Conservation (phyloP, 129 eudicot species). For the Erigeron canadensis region DNA sequence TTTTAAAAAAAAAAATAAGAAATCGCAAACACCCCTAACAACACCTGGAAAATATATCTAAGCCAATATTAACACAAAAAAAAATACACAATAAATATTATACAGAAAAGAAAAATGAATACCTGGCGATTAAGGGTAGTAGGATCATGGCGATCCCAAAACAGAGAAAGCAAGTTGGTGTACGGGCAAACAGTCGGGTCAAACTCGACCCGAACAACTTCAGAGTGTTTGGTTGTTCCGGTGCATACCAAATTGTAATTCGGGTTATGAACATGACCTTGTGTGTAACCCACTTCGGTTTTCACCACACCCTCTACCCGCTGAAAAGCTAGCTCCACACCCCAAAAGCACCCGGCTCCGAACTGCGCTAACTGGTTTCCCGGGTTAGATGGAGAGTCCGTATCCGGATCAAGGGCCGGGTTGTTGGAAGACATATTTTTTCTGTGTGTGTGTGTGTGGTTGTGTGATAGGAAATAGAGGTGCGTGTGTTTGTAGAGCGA, state of each 20-base stretch:
- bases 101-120: too few species aligned
- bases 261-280: slow-evolving; percentile 74
- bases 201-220: slow-evolving; percentile 78
- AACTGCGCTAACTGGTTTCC: slow-evolving; percentile 71
- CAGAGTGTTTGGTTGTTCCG: slow-evolving; percentile 74
- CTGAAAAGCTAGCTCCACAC: slow-evolving; percentile 83
- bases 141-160: slow-evolving; percentile 93
- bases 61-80: too few species aligned
- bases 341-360: slow-evolving; percentile 94
- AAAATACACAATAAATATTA: too few species aligned
- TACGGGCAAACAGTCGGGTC: slow-evolving; percentile 82
- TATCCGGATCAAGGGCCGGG: slow-evolving; percentile 65
- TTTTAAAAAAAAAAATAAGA: too few species aligned
- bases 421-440: slow-evolving; percentile 49
- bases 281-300: slow-evolving; percentile 90
- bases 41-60: too few species aligned
- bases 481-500: not conserved
- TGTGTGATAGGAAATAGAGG: not conserved
- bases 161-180: slow-evolving; percentile 55
- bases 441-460: not conserved
- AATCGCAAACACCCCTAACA: not conserved
- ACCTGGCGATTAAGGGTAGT: slow-evolving; percentile 97
- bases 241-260: slow-evolving; percentile 63
- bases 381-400: slow-evolving; percentile 47
- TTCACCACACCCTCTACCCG: slow-evolving; percentile 65